Evolutionary conservation across 1,284 basidiomycete species (phyloP), one percentile per base, ranked within the genome.

Genomic region (Cryptococcus wingfieldii): DNA sequence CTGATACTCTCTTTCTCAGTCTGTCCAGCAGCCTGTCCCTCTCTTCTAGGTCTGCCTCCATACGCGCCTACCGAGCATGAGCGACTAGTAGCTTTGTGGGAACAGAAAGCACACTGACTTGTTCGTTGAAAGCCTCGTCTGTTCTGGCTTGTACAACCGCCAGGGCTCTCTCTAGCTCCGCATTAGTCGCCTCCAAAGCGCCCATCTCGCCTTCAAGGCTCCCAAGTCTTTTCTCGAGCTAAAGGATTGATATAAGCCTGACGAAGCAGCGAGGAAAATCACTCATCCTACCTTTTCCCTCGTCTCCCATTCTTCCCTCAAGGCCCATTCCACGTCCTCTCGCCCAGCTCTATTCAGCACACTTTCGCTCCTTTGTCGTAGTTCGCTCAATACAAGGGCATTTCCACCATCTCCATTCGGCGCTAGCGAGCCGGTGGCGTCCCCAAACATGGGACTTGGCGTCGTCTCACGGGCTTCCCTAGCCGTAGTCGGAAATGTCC

Each of bases 1-100:
- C 67, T 4, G 51, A 44, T 1, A 69, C 51, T n/a, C 67, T 60
- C 44, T 45, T 53, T 16, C 69, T 45, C 3, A 75, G 50, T 25
- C 62, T 56, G 12, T 74, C 73, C 1, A 75, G 52, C 7, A 72
- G 51, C 49, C 70, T 69, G 50, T 73, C 66, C 8, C 68, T 61
- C 13, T 60, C 66, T 52, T 71, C 66, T 6, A 76, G 55, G 51
- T 74, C 72, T n/a, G 63, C 56, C 49, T 76, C 74, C 31, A 76
- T 65, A 9, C 66, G 65, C 18, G 49, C 51, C 68, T 71, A 47
- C 12, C n/a, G 31, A 38, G 13, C 4, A 37, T 16, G 18, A n/a
- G 55, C 14, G 46, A 31, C 48, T 44, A 16, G 3, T 45, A 16
- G 4, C 28, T 12, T 10, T 23, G 23, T 18, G 12, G 28, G 14